Evolutionary conservation across 352 stramenopile genomes (phyloP), one percentile per base, ranked within the genome.

Genomic region (Globisporangium camurandrum): DNA sequence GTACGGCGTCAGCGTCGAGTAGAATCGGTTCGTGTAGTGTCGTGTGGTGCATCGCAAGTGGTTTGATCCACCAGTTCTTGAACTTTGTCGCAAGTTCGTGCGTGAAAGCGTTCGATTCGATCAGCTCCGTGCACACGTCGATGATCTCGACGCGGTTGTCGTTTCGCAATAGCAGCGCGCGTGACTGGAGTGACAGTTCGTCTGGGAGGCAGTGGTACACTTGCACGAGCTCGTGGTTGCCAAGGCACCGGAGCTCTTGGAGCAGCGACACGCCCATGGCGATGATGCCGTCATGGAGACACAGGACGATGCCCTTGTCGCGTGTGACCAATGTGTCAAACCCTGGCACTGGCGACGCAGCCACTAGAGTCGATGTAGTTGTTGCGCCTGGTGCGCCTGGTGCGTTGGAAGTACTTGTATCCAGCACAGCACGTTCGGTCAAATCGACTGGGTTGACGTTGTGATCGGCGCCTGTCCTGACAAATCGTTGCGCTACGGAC

Each of bases 1-100:
- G 65, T 37, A 85, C 64, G 16, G 68, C 70, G 49, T 81, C 68
- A 2, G 71, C 51, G 27, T 85, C 73, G 26, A 85, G 31, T 10
- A 85, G 43, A 2, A 83, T 26, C 7, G 80, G 56, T 27, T 85
- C 63, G 2, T 55, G 58, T 14, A 82, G 51, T 33, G 69, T 56
- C 0, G 73, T 82, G 44, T 85, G 73, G 41, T 66, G 64, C 36
- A 82, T 34, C 19, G 66, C 68, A 0, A 85, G 56, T 0, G 70
- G 70, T 45, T 85, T 85, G 56, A 81, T 65, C 73, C 70, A 85
- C 53, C 64, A 82, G 46, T 59, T 85, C 16, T 66, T 56, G 48
- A 78, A 82, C 11, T 68, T 60, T 20, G 50, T 59, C 6, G 66
- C 61, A 8, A 34, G 14, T 16, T n/a, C 19, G 17, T n/a, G 19